These are phyloP conservation scores for Amauroascus verrucosus DNA, from an alignment of 2,329 filamentous ascomycete genomes.

Conservation along the genomic window DNA sequence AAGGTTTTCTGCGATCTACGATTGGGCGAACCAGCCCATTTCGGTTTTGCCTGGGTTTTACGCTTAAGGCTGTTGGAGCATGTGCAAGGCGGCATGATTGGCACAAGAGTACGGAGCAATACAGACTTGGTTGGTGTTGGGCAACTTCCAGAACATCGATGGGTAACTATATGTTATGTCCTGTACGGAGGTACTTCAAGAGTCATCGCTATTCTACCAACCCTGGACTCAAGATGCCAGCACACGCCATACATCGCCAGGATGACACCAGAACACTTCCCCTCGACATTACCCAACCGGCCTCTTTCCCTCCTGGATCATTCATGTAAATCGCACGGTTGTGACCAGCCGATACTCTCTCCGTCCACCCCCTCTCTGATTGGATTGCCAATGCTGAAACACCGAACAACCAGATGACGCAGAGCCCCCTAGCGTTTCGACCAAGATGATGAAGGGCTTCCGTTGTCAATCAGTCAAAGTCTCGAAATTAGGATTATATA, in stretches of 20 bases:
- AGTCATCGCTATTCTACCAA: no score
- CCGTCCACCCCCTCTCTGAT: neutral
- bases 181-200: no score
- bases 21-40: no score
- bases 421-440: constrained; percentile 1
- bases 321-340: neutral
- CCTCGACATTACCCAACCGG: neutral
- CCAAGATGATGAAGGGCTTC: constrained; percentile 1
- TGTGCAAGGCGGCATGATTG: neutral
- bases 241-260: neutral
- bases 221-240: neutral
- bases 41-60: neutral
- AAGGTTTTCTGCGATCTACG: no score
- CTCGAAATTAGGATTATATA: no score
- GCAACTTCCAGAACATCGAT: neutral
- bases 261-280: neutral
- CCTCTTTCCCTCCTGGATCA: neutral
- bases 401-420: neutral
- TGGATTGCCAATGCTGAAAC: neutral
- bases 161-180: no score
- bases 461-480: neutral
- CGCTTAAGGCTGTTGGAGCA: no score
- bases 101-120: neutral
- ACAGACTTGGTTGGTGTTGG: no score
- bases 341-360: no score